Evolutionary conservation across 225 moss, liverwort and hornwort species (phyloP).

Genomic region (Asterella californica): DNA sequence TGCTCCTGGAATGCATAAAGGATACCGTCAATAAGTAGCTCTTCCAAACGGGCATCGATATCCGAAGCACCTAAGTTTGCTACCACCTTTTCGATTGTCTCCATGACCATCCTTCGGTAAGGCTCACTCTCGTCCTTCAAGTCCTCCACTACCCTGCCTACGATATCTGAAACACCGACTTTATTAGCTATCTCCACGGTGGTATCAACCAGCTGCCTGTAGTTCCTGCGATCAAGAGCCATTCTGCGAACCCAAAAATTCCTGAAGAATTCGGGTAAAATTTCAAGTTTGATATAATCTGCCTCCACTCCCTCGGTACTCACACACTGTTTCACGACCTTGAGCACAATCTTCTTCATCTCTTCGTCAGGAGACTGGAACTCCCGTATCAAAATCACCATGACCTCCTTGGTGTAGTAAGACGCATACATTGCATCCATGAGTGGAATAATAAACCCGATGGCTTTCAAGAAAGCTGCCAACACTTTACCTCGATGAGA

Average conservation of each 20-base stretch:
- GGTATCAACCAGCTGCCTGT: slow-evolving; percentile 94
- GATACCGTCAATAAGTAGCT: slow-evolving; percentile 93
- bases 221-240: slow-evolving; percentile 99
- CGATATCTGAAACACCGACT: slow-evolving; percentile 96
- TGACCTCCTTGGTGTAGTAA: slow-evolving; percentile 98
- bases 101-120: slow-evolving; percentile 99
- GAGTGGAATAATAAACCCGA: slow-evolving; percentile 96
- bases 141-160: slow-evolving; percentile 96
- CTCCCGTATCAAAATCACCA: slow-evolving; percentile 95
- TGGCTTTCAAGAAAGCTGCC: slow-evolving; percentile 97
- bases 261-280: slow-evolving; percentile 94
- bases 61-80: slow-evolving; percentile 97
- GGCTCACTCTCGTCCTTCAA: slow-evolving; percentile 99
- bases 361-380: slow-evolving; percentile 99
- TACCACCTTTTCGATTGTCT: slow-evolving; percentile 98
- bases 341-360: slow-evolving; percentile 99
- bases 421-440: slow-evolving; percentile 99
- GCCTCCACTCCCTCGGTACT: slow-evolving; percentile 99
- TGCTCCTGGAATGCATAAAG: slow-evolving; percentile 99
- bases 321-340: slow-evolving; percentile 98
- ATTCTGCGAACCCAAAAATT: slow-evolving; percentile 99
- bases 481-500: slow-evolving; percentile 96
- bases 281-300: slow-evolving; percentile 81
- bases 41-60: slow-evolving; percentile 90
- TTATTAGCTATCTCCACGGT: slow-evolving; percentile 98